These are phyloP conservation scores for Marsdenia floribunda DNA, from an alignment of 257 asterid genomes.

Conservation along the genomic window DNA sequence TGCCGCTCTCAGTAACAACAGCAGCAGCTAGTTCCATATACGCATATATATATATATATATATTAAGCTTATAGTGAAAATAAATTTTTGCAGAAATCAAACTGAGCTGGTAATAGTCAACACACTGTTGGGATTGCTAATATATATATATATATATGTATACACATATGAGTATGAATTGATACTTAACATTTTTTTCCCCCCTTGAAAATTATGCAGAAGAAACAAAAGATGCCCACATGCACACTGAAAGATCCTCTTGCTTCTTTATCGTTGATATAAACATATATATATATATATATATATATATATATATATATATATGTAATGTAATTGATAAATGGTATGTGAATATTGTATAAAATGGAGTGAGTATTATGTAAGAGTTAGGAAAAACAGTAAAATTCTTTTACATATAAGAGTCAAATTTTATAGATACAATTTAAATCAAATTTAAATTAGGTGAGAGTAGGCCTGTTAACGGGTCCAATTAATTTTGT, in stretches of 20 bases:
- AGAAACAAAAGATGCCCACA: constrained; percentile 7
- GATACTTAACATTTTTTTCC: neutral
- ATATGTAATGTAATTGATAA: too few relatives aligned
- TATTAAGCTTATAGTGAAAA: neutral
- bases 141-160: neutral
- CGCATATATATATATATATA: too few relatives aligned
- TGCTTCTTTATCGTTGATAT: neutral
- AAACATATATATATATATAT: too few relatives aligned
- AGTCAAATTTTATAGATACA: too few relatives aligned
- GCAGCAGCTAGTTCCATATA: neutral
- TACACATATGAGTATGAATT: neutral
- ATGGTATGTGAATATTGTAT: too few relatives aligned
- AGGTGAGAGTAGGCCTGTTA: too few relatives aligned
- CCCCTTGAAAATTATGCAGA: neutral
- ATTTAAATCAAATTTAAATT: too few relatives aligned
- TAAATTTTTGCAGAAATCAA: neutral
- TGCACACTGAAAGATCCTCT: constrained; percentile 2
- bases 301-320: neutral
- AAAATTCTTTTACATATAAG: too few relatives aligned
- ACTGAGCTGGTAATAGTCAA: neutral
- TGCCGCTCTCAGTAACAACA: neutral
- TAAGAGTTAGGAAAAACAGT: too few relatives aligned
- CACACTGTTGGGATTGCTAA: neutral
- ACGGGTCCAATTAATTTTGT: too few relatives aligned
- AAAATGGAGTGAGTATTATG: too few relatives aligned